Conservation (phyloP, 2,329 filamentous ascomycete species). For the Fusarium anguioides region DNA sequence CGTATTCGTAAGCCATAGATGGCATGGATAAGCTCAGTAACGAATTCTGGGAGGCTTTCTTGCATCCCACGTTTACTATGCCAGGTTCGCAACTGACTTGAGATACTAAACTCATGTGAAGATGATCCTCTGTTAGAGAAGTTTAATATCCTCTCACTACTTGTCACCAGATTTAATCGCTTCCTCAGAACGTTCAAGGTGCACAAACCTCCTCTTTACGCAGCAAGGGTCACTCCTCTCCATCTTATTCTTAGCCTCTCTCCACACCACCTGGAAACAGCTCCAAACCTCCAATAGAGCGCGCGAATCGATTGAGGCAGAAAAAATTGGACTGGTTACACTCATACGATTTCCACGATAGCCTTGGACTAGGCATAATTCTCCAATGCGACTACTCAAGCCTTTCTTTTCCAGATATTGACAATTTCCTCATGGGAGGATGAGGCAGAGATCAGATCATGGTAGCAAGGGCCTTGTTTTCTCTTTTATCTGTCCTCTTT, state of each 20-base stretch:
- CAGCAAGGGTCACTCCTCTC: slow-evolving; percentile 37
- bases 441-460: slow-evolving; percentile 29
- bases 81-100: not conserved
- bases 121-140: not conserved
- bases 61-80: not conserved
- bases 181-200: slow-evolving; percentile 12
- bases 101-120: not conserved
- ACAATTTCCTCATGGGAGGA: not conserved
- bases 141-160: too few species aligned
- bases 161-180: not conserved
- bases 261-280: slow-evolving; percentile 36
- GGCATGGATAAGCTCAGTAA: not conserved
- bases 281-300: slow-evolving; percentile 1
- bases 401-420: not conserved
- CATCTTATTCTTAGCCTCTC: slow-evolving; percentile 21
- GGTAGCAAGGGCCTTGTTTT: not conserved
- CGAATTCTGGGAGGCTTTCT: not conserved
- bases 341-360: slow-evolving; percentile 3
- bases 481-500: not conserved
- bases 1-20: slow-evolving; percentile 34
- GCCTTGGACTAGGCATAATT: not conserved
- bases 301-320: slow-evolving; percentile 9
- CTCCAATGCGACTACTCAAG: not conserved
- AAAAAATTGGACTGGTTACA: not conserved
- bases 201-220: slow-evolving; percentile 32